phyloP scores from a whole-genome alignment of 164 flowering plant species.

The Umbellularia californica region DNA sequence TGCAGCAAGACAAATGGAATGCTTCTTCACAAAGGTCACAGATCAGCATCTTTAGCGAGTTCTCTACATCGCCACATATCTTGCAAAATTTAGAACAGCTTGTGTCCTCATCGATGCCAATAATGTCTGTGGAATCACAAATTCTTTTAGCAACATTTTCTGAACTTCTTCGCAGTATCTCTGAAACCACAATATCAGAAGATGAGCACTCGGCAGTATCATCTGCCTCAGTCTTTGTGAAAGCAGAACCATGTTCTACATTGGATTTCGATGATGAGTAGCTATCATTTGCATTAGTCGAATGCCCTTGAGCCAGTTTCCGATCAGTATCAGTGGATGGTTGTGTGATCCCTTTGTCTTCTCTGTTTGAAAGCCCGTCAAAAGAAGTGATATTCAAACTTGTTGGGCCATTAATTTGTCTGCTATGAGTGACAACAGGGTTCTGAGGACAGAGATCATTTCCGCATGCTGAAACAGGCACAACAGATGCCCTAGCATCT shows the following conservation, averaged over 20 bases:
- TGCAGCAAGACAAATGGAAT: conserved; percentile 66
- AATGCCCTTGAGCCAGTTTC: conserved; percentile 24
- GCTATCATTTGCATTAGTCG: conserved; percentile 43
- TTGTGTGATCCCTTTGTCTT: conserved; percentile 23
- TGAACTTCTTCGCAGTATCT: conserved; percentile 18
- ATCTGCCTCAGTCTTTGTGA: conserved; percentile 38
- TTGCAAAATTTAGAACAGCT: conserved; percentile 43
- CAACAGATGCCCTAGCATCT: conserved; percentile 15
- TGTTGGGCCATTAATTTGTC: neutral
- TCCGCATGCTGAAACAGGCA: conserved; percentile 16
- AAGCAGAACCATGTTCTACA: conserved; percentile 33
- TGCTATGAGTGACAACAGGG: conserved; percentile 6
- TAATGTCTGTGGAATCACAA: conserved; percentile 12
- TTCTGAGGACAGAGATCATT: conserved; percentile 11
- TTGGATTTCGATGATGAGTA: conserved; percentile 64
- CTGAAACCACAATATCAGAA: conserved; percentile 38
- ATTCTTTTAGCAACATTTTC: conserved; percentile 34
- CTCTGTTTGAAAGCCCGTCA: conserved; percentile 18
- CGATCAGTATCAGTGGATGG: conserved; percentile 10
- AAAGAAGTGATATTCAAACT: conserved; percentile 11
- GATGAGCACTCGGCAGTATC: conserved; percentile 72
- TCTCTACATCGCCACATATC: conserved; percentile 42
- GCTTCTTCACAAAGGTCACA: conserved; percentile 85
- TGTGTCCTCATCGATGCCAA: conserved; percentile 8
- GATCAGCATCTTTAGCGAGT: conserved; percentile 48